Evolutionary conservation across 108 stramenopile genomes (phyloP), one percentile per base, ranked within the genome.

Genomic region (Cyclotella baltica): DNA sequence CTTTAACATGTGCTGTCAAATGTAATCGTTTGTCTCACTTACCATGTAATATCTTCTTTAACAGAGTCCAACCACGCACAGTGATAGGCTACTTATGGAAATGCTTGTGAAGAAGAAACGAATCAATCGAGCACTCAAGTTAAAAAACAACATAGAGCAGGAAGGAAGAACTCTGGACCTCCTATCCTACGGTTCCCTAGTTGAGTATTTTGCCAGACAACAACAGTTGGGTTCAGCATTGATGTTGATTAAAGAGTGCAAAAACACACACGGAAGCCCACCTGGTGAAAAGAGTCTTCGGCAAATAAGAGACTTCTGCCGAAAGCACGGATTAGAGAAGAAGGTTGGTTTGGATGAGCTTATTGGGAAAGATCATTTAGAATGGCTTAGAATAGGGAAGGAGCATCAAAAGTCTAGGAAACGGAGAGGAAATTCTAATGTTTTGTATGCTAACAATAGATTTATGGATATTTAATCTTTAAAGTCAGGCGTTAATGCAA

Each of bases 21-120:
- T 18, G 4, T 25, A 4, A n/a, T 37, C 33, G 15, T 34, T 18
- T 23, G 9, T 50, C 46, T 73, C 48, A 34, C 56, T 36, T 46
- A 38, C 9, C 31, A n/a, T 34, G 23, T n/a, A n/a, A n/a, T n/a
- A n/a, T n/a, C n/a, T n/a, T n/a, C n/a, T 35, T 62, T 33, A n/a
- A 19, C 53, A 88, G 88, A 75, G 73, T 29, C 95, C 91, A 46
- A 92, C 87, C 0, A 76, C 88, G 31, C 89, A 90, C 79, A 96
- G 92, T 52, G 92, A 93, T 70, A 85, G 95, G 22, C 59, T 92
- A 48, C 69, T 93, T 35, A 20, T 96, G 9, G 90, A 93, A 50
- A 96, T 96, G 95, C 77, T 96, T 36, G 64, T 96, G 9, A 80
- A 85, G 38, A 85, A 92, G 40, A 88, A 88, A 27, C 80, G 91